Base-by-base conservation (phyloP, 192 early-diverging fungal genomes). In the Backusella mclennaniae region DNA sequence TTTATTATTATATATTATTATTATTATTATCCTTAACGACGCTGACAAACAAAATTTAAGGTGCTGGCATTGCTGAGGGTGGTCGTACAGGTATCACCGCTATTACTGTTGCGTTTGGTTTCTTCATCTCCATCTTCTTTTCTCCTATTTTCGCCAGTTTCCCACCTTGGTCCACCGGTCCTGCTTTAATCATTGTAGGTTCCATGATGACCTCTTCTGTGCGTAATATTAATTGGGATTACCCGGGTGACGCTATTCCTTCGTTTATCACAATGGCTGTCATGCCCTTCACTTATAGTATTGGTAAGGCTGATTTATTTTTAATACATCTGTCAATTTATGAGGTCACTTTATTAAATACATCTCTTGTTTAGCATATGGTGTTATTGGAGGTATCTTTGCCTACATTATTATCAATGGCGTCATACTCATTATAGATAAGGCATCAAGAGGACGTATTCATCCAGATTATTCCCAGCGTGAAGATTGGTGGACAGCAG, bases 141-240 rank as follows among this genome's bases (percentile, higher is more conserved):
- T 88, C 94, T 1, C 94, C 94, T 31, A 93, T 95, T 73, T 93
- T 94, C 79, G 93, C 93, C 0, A 88, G 89, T 17, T 92, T 95
- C 79, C 94, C 94, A 39, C 92, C 93, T 1, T 95, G 93, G 92
- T 90, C 94, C 21, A 94, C 94, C 0, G 93, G 93, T 0, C 93
- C 94, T 0, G 94, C 94, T 2, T 82, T 95, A 69, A 90, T 95
- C 46, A 69, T 90, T 42, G 92, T 95, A 1, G 94, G 94, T 35
- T 90, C 90, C 3, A 84, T 95, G 91, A 95, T 95, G 94, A 87
- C 90, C 69, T 84, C 88, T 26, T 86, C 85, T 35, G 86, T 94
- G 15, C 79, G 86, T 3, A 82, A 91, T 63, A 90, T 95, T 76
- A 95, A 95, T 84, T 95, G 92, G 87, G 84, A 89, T 67, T 94